Evolutionary conservation across 2,329 filamentous ascomycete species (phyloP), one percentile per base, ranked within the genome.

Genomic region (Xylaria hypoxylon): DNA sequence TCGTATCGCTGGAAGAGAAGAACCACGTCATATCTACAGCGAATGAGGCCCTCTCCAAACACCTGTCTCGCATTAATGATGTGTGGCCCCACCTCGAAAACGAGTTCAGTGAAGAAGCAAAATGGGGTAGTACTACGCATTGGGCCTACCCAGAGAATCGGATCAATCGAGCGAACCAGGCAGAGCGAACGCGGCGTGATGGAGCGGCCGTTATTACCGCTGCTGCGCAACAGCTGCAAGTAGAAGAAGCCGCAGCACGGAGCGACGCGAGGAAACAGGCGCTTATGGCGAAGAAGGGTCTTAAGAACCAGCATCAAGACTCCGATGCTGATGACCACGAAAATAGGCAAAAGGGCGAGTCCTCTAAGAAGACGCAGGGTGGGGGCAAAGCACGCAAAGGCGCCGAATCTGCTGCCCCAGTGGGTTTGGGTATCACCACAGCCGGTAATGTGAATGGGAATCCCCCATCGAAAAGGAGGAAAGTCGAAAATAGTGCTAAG

Each of bases 131-230:
- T 80, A 87, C 89, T 65, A 92, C 89, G 59, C 96, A 99, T 79
- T 99, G 96, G 96, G 96, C 95, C 55, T 98, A 98, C 78, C 92
- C 92, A 22, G 92, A 95, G 73, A 93, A 93, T 75, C 91, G 95
- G 70, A 86, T 89, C 38, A 82, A 82, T 38, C 86, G 86, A 73
- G 82, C 85, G n/a, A 89, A 87, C 26, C 85, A 89, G 50, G 88
- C 89, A 35, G 92, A 96, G 77, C 86, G 91, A 28, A 90, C 91
- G 53, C 87, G 93, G 67, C 88, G 93, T 70, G 94, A 97, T 76
- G 92, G 91, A 24, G 92, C 91, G 11, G 87, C 91, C 24, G 89
- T 89, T 44, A 92, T 94, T 71, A 92, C 93, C 24, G 92, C 92
- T 1, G 91, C 91, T 13, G 90, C 90, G 64, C 89, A 91, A 68